Evolutionary conservation across 768 basidiomycete species (phyloP).

Genomic region (Trametes cingulata): DNA sequence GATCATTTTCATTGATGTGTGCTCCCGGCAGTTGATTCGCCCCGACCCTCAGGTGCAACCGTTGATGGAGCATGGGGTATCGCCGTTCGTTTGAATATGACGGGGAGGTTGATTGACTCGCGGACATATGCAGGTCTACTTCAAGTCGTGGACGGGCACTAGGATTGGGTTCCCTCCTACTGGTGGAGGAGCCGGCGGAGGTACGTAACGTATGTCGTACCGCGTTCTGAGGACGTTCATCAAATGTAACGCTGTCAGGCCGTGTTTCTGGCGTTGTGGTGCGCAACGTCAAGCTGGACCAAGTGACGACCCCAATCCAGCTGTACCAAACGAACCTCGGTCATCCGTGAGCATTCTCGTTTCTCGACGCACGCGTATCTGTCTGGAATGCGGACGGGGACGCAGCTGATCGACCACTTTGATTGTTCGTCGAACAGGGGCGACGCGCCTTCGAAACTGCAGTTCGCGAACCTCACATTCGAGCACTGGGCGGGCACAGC

Average conservation of each 20-base stretch:
- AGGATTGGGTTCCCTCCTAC: conserved; percentile 55
- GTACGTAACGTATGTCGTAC: conserved; percentile 26
- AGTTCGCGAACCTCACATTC: conserved; percentile 49
- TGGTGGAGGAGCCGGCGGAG: conserved; percentile 55
- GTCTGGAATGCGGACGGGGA: background rate
- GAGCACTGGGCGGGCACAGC: conserved; percentile 50
- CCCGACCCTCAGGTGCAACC: conserved; percentile 52
- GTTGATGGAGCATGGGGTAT: conserved; percentile 55
- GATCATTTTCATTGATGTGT: background rate
- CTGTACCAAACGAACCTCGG: conserved; percentile 55
- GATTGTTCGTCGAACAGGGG: conserved; percentile 33
- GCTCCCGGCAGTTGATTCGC: conserved; percentile 42
- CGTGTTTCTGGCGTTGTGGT: conserved; percentile 45
- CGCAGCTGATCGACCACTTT: background rate
- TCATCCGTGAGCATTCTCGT: conserved; percentile 38
- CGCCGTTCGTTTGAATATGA: conserved; percentile 2
- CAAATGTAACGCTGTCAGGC: conserved; percentile 32
- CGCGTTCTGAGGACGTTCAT: background rate
- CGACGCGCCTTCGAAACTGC: conserved; percentile 49
- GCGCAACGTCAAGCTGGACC: conserved; percentile 46
- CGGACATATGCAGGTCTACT: conserved; percentile 50
- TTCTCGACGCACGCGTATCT: background rate
- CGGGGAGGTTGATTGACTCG: background rate
- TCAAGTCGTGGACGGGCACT: conserved; percentile 57
- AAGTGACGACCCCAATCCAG: conserved; percentile 47